phyloP scores from a whole-genome alignment of 306 rosid genomes.

The Coriaria nepalensis region DNA sequence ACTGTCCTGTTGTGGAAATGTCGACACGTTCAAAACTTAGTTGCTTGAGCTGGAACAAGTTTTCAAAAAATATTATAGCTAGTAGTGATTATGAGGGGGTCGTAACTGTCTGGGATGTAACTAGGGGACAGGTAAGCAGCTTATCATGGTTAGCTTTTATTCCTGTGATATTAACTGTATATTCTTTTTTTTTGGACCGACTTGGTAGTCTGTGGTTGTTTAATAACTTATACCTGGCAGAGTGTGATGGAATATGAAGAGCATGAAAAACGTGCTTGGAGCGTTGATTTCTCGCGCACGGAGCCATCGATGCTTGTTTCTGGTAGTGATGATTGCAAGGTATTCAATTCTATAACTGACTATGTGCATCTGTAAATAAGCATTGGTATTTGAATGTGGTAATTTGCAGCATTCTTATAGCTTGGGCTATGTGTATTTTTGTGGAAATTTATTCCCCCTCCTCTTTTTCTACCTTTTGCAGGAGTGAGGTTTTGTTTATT shows the following conservation, averaged over 20 bases:
- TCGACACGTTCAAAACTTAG: conserved; percentile 92
- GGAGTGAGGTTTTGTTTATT: neutral
- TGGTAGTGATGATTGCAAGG: conserved; percentile 99
- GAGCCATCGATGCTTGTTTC: conserved; percentile 96
- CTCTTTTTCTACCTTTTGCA: neutral
- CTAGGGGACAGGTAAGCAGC: conserved; percentile 64
- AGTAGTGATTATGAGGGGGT: conserved; percentile 98
- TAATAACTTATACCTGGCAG: conserved; percentile 21
- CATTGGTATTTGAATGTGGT: neutral
- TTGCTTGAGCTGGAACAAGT: conserved; percentile 98
- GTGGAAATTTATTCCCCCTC: neutral
- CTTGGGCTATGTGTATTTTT: neutral
- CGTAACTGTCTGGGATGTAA: conserved; percentile 94
- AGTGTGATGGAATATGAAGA: conserved; percentile 98
- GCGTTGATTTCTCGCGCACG: conserved; percentile 92
- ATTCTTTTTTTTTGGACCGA: neutral
- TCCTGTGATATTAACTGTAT: no score
- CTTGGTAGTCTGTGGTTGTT: neutral
- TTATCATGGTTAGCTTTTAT: no score
- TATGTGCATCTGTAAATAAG: neutral
- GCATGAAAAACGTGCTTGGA: conserved; percentile 98
- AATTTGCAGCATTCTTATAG: neutral
- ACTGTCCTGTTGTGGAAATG: conserved; percentile 92
- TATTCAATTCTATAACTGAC: conserved; percentile 13
- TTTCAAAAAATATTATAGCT: conserved; percentile 79